A percentile compares a stretch with the other conserved stretches of the same genome.
Evolutionary conservation across 192 early-diverging fungal species (phyloP).

Genomic region (Radiomyces spectabilis): DNA sequence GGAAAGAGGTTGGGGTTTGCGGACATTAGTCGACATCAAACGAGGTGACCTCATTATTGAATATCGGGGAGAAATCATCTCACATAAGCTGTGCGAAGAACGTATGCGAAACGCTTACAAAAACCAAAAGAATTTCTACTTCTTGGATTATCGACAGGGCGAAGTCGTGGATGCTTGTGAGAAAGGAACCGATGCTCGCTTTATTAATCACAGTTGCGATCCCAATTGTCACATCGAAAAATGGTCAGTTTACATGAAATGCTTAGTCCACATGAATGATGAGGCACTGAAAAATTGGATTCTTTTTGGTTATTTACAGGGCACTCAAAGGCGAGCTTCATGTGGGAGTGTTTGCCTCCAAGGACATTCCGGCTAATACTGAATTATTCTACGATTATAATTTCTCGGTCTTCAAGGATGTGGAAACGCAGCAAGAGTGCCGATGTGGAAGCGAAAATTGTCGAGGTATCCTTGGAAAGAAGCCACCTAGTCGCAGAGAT

Average conservation of each 20-base stretch:
- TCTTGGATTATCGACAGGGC: constrained; percentile 63
- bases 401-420: constrained; percentile 63
- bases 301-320: constrained; percentile 25
- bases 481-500: too few species aligned
- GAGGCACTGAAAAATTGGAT: too few species aligned
- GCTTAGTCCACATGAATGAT: too few species aligned
- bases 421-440: constrained; percentile 53
- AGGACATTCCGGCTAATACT: constrained; percentile 54
- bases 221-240: constrained; percentile 90
- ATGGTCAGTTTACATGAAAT: too few species aligned
- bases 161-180: constrained; percentile 75
- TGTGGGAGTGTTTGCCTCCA: constrained; percentile 66
- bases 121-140: constrained; percentile 64
- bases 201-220: constrained; percentile 79
- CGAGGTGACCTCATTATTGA: constrained; percentile 62
- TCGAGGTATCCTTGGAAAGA: constrained; percentile 53
- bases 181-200: constrained; percentile 76
- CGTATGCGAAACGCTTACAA: constrained; percentile 68
- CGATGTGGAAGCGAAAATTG: constrained; percentile 62
- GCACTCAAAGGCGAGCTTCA: constrained; percentile 58
- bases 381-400: constrained; percentile 85
- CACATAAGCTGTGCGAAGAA: constrained; percentile 51
- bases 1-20: constrained; percentile 65
- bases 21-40: constrained; percentile 40
- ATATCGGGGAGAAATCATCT: constrained; percentile 81